Evolutionary conservation across 2,329 filamentous ascomycete genomes (phyloP).

Genomic region (Microdochium paspali): DNA sequence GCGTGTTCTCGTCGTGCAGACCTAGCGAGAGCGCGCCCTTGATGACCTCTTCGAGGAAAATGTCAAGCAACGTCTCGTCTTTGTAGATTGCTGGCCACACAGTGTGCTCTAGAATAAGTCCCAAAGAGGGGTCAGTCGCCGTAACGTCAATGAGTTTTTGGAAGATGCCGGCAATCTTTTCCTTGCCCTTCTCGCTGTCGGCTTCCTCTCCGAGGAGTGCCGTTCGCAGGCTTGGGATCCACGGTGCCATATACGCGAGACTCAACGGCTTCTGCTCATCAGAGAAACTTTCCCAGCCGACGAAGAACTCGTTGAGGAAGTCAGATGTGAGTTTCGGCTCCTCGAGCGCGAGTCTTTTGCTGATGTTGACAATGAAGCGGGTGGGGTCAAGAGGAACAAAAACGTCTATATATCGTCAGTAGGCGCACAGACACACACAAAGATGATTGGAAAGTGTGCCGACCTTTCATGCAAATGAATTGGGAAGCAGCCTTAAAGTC

Average conservation of each 20-base stretch:
- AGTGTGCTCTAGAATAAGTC: constrained; percentile 52
- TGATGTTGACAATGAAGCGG: constrained; percentile 56
- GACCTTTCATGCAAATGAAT: constrained; percentile 53
- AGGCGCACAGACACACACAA: not conserved
- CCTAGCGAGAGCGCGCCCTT: constrained; percentile 51
- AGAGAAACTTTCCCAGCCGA: constrained; percentile 61
- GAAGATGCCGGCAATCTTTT: constrained; percentile 55
- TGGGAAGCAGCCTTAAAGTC: constrained; percentile 54
- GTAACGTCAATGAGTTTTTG: constrained; percentile 59
- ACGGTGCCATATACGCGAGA: constrained; percentile 61
- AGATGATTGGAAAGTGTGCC: constrained; percentile 5
- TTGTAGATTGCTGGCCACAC: constrained; percentile 56
- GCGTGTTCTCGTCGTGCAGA: constrained; percentile 47
- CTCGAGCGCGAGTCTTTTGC: constrained; percentile 50
- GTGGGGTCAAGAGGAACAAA: constrained; percentile 54
- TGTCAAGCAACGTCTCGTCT: constrained; percentile 56
- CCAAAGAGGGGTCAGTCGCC: constrained; percentile 48
- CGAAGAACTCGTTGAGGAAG: constrained; percentile 65
- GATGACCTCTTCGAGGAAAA: constrained; percentile 58
- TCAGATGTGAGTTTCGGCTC: constrained; percentile 60
- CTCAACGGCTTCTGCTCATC: constrained; percentile 58
- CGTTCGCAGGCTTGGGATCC: constrained; percentile 53
- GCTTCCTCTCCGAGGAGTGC: constrained; percentile 47
- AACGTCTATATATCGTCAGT: constrained; percentile 35
- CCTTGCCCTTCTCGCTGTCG: constrained; percentile 57